These are phyloP conservation scores for Termitomyces bulborhizus DNA, from an alignment of 768 basidiomycete genomes.

Conservation along the genomic window DNA sequence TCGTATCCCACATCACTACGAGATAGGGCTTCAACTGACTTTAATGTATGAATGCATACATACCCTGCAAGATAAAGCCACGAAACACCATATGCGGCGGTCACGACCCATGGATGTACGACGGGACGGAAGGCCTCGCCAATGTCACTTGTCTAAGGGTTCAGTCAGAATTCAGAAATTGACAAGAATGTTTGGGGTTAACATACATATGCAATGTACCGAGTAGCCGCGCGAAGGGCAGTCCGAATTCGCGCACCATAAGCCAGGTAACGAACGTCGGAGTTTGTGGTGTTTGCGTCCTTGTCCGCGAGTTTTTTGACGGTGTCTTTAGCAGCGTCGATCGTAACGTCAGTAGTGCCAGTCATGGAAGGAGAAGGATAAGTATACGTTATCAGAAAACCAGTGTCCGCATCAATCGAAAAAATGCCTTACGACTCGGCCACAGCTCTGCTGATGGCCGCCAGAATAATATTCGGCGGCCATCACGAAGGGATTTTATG, in stretches of 20 bases:
- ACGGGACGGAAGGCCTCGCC: slow-evolving; percentile 83
- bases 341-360: slow-evolving; percentile 24
- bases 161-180: slow-evolving; percentile 14
- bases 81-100: slow-evolving; percentile 74
- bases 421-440: not conserved
- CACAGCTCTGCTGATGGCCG: not conserved
- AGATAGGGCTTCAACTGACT: not conserved
- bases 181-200: slow-evolving; percentile 14
- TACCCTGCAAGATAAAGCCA: slow-evolving; percentile 72
- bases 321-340: slow-evolving; percentile 39
- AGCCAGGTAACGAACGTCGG: slow-evolving; percentile 65
- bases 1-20: slow-evolving; percentile 72
- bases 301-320: slow-evolving; percentile 56
- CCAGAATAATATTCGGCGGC: too few relatives aligned
- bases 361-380: slow-evolving; percentile 19
- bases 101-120: slow-evolving; percentile 64
- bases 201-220: slow-evolving; percentile 73
- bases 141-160: slow-evolving; percentile 63
- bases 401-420: not conserved
- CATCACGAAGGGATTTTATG: too few relatives aligned
- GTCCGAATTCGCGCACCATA: slow-evolving; percentile 77
- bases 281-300: slow-evolving; percentile 61
- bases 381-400: not conserved
- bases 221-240: slow-evolving; percentile 58
- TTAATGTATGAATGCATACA: slow-evolving; percentile 18